Conservation (phyloP, 495 filamentous ascomycete species). For the Halenospora varia region DNA sequence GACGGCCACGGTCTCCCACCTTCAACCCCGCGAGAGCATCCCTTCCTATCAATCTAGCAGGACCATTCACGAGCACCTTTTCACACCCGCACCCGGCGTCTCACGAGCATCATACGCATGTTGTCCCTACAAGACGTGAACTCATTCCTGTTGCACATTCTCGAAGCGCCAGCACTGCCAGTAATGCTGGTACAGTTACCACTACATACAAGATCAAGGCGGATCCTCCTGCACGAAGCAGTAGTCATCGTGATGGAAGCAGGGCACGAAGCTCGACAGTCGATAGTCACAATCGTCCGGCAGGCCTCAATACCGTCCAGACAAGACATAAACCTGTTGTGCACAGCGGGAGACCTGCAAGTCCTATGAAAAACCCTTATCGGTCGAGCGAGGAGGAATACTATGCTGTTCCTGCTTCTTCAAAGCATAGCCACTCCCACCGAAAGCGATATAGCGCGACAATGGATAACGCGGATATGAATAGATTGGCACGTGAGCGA, state of each 20-base stretch:
- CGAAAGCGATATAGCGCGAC: constrained; percentile 20
- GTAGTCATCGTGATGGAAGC: constrained; percentile 35
- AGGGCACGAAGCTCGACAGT: constrained; percentile 27
- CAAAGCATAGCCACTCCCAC: constrained; percentile 27
- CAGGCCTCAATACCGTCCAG: constrained; percentile 43
- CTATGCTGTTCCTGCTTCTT: constrained; percentile 47
- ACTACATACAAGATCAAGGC: constrained; percentile 46
- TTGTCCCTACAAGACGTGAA: constrained; percentile 22
- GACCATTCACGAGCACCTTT: not conserved
- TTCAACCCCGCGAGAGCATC: constrained; percentile 21
- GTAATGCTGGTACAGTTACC: constrained; percentile 26
- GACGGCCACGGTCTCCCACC: constrained; percentile 20
- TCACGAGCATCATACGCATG: constrained; percentile 19
- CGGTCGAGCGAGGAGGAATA: constrained; percentile 46
- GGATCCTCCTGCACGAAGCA: constrained; percentile 35
- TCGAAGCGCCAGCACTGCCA: constrained; percentile 15
- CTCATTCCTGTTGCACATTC: constrained; percentile 10
- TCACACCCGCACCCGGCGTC: constrained; percentile 1
- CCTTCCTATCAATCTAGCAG: constrained; percentile 13
- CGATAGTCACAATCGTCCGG: constrained; percentile 33
- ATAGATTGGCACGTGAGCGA: constrained; percentile 12
- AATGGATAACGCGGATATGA: constrained; percentile 23
- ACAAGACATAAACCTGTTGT: constrained; percentile 27
- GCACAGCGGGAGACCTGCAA: constrained; percentile 32
- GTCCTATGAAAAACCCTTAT: constrained; percentile 43